These are phyloP conservation scores for Centaurea solstitialis DNA, from an alignment of 129 eudicot species.

Conservation along the genomic window DNA sequence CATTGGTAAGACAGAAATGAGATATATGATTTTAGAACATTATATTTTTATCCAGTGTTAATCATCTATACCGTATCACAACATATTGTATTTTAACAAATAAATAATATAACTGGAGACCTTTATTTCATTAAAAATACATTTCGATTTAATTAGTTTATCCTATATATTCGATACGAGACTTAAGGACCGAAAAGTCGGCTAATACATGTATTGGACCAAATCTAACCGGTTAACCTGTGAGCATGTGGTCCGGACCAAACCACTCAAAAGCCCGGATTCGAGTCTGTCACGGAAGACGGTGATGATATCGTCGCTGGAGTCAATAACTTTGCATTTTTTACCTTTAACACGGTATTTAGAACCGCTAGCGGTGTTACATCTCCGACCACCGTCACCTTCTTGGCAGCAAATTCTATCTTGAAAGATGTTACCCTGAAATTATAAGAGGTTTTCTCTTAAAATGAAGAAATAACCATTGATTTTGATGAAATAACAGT, in stretches of 20 bases:
- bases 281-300: constrained; percentile 2
- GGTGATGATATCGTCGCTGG: constrained; percentile 52
- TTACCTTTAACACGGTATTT: constrained; percentile 65
- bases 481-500: background rate
- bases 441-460: background rate
- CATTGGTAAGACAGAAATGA: too few relatives aligned
- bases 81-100: background rate
- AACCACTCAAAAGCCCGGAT: background rate
- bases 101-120: background rate
- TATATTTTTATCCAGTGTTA: too few relatives aligned
- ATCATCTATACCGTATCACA: background rate
- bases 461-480: background rate
- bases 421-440: constrained; percentile 78
- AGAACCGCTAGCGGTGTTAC: constrained; percentile 77
- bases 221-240: too few relatives aligned
- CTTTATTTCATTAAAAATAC: background rate
- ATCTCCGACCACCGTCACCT: constrained; percentile 79
- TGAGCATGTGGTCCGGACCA: background rate
- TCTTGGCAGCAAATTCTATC: constrained; percentile 91
- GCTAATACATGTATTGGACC: background rate
- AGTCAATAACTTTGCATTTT: constrained; percentile 68
- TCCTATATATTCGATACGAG: background rate
- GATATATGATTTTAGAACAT: too few relatives aligned
- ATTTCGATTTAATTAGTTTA: background rate
- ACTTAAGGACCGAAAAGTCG: background rate